Evolutionary conservation across 208 protist genomes (phyloP).

Genomic region (Trichomonas gallinae): DNA sequence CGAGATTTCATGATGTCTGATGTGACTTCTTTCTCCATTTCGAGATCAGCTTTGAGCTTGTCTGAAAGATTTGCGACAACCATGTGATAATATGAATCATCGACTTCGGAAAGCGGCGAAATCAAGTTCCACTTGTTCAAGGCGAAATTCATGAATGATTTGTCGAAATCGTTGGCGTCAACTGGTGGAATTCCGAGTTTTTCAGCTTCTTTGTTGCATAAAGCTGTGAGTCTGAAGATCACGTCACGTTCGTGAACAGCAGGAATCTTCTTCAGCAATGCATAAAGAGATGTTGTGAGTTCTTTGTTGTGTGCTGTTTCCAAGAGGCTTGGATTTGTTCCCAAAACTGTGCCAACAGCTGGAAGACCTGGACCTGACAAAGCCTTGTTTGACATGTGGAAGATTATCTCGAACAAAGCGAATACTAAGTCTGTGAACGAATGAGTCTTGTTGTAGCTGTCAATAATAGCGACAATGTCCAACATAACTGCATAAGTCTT

Average conservation of each 20-base stretch:
- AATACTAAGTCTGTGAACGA: background rate
- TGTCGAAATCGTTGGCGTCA: background rate
- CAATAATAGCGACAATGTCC: background rate
- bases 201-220: background rate
- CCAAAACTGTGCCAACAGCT: background rate
- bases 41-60: background rate
- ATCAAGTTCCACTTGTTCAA: background rate
- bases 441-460: background rate
- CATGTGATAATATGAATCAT: conserved; percentile 23
- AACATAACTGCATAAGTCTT: background rate
- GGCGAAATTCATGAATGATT: background rate
- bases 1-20: background rate
- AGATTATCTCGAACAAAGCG: background rate
- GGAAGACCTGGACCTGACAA: background rate
- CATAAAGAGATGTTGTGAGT: background rate
- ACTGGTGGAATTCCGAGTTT: background rate
- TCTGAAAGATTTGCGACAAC: background rate
- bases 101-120: background rate
- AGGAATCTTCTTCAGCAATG: background rate
- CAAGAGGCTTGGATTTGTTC: background rate
- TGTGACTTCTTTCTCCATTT: background rate
- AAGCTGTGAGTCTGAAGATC: background rate
- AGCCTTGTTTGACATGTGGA: background rate
- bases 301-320: background rate
- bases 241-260: background rate